Evolutionary conservation across 2,329 filamentous ascomycete genomes (phyloP).

Genomic region (Penicillium brevicompactum): DNA sequence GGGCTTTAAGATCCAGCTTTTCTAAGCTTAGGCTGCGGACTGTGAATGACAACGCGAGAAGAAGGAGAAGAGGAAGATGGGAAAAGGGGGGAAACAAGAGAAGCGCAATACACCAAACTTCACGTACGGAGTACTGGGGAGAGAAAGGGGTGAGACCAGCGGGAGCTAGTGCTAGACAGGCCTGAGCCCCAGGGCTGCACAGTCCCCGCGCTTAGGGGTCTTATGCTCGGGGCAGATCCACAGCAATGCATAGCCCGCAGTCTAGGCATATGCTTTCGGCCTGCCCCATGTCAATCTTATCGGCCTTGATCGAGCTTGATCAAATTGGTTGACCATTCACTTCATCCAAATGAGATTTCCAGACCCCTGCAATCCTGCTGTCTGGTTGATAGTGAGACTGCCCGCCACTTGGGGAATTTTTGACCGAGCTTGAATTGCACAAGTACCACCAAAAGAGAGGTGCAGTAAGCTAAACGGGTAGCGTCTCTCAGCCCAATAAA

Average conservation of each 20-base stretch:
- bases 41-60: neutral
- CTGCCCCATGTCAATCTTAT: too few relatives aligned
- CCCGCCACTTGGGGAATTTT: neutral
- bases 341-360: neutral
- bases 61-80: too few relatives aligned
- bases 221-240: neutral
- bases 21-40: neutral
- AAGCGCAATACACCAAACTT: too few relatives aligned
- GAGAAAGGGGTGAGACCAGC: too few relatives aligned
- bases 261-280: too few relatives aligned
- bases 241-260: neutral
- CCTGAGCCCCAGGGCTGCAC: neutral
- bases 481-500: neutral
- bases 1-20: too few relatives aligned
- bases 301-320: too few relatives aligned
- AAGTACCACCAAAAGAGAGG: neutral
- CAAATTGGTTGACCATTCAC: too few relatives aligned
- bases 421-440: neutral
- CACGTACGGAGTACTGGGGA: too few relatives aligned
- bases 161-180: too few relatives aligned
- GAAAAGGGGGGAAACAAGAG: too few relatives aligned
- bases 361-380: neutral
- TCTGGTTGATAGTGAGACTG: neutral
- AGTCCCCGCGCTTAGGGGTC: neutral
- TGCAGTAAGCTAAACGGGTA: neutral